Evolutionary conservation across 192 early-diverging fungal genomes (phyloP).

Genomic region (Backusella mclennaniae): DNA sequence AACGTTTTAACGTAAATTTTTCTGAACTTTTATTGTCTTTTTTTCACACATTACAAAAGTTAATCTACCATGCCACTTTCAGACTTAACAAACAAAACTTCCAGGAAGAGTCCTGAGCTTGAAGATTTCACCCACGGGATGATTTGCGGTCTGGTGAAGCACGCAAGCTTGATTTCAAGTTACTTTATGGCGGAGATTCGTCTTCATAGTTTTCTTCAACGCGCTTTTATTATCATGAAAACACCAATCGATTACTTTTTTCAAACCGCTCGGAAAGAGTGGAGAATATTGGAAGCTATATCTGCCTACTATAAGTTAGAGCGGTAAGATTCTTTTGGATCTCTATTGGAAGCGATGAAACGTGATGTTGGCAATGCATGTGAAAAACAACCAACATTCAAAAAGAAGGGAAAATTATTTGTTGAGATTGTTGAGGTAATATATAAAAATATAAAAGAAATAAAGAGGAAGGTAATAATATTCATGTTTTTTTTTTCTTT

Average conservation of each 20-base stretch:
- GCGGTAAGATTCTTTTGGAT: background rate
- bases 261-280: background rate
- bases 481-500: background rate
- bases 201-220: background rate
- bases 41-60: too few species aligned
- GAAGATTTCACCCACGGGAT: too few species aligned
- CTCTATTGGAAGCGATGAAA: background rate
- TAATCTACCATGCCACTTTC: too few species aligned
- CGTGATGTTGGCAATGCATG: background rate
- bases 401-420: background rate
- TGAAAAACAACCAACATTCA: background rate
- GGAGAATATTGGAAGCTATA: background rate
- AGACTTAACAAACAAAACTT: too few species aligned
- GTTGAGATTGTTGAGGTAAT: background rate
- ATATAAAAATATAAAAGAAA: background rate
- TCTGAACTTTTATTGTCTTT: too few species aligned
- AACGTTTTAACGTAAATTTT: too few species aligned
- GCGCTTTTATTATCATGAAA: background rate
- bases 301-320: background rate
- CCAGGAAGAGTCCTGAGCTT: too few species aligned
- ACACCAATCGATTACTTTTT: background rate
- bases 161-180: too few species aligned
- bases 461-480: background rate
- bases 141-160: too few species aligned
- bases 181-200: too few species aligned